Evolutionary conservation across 1,284 basidiomycete genomes (phyloP).

Genomic region (Termitomyces sp.): DNA sequence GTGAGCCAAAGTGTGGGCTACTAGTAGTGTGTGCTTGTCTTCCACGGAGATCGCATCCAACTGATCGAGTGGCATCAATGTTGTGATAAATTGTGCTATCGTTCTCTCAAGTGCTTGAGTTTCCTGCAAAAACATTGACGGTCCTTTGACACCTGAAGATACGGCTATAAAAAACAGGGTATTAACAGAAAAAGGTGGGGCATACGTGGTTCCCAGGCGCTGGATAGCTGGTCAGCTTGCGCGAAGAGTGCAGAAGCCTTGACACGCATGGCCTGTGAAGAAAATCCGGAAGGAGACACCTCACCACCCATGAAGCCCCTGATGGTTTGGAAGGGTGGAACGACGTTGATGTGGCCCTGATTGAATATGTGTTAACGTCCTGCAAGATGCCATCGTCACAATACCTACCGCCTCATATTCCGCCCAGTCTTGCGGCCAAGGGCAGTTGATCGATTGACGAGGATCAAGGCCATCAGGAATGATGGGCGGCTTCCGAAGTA

Average conservation of each 20-base stretch:
- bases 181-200: constrained; percentile 11
- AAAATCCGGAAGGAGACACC: constrained; percentile 51
- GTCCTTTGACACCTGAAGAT: constrained; percentile 33
- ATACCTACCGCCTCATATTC: constrained; percentile 52
- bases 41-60: constrained; percentile 50
- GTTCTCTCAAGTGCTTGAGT: constrained; percentile 57
- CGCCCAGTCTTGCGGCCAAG: constrained; percentile 59
- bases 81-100: constrained; percentile 55
- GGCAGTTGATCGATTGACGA: constrained; percentile 50
- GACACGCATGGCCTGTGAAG: constrained; percentile 55
- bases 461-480: constrained; percentile 45
- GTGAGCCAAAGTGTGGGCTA: constrained; percentile 61
- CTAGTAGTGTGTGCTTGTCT: constrained; percentile 54
- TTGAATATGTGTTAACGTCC: constrained; percentile 3
- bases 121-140: constrained; percentile 48
- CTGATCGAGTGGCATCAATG: constrained; percentile 60
- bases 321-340: constrained; percentile 50
- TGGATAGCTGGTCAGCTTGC: constrained; percentile 54
- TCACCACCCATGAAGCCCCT: constrained; percentile 58
- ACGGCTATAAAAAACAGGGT: constrained; percentile 7
- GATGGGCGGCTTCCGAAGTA: constrained; percentile 50
- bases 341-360: constrained; percentile 53
- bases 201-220: constrained; percentile 57
- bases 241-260: constrained; percentile 74
- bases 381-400: neutral